Conservation (phyloP, 2,329 filamentous ascomycete species). For the Stachybotrys chlorohalonatus region DNA sequence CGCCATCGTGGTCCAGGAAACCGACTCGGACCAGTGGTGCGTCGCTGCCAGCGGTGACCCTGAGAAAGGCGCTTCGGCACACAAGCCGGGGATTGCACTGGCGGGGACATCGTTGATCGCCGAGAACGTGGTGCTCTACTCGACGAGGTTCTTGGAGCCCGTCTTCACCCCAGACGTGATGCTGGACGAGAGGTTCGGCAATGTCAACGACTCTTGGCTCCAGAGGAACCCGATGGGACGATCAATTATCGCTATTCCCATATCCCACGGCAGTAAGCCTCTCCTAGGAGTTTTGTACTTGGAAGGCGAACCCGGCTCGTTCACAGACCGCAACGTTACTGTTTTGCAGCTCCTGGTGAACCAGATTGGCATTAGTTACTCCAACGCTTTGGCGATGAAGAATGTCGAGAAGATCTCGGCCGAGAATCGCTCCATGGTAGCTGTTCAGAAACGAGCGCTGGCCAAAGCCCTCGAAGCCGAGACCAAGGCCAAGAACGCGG, state of each 20-base stretch:
- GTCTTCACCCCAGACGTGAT: constrained; percentile 68
- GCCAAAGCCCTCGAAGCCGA: constrained; percentile 65
- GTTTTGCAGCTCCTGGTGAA: constrained; percentile 65
- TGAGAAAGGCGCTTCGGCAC: constrained; percentile 57
- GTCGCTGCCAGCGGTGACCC: constrained; percentile 67
- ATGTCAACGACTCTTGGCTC: constrained; percentile 61
- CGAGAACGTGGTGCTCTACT: constrained; percentile 69
- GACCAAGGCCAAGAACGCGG: constrained; percentile 66
- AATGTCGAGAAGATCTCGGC: constrained; percentile 69
- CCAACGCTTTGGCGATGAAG: constrained; percentile 58
- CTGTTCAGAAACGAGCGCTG: constrained; percentile 65
- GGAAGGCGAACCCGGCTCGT: constrained; percentile 64
- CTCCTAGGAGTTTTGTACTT: constrained; percentile 69
- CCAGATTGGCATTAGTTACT: constrained; percentile 67
- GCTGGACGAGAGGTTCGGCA: constrained; percentile 69
- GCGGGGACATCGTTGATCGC: constrained; percentile 60
- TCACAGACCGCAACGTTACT: constrained; percentile 64
- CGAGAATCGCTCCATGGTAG: constrained; percentile 70
- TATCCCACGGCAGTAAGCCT: constrained; percentile 61
- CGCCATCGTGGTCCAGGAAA: constrained; percentile 65
- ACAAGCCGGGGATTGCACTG: constrained; percentile 56
- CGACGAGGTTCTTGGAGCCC: constrained; percentile 64
- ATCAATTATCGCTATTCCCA: constrained; percentile 72
- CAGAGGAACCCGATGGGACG: constrained; percentile 60
- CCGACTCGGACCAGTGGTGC: constrained; percentile 54